These are phyloP conservation scores for Macaranga tanarius DNA, from an alignment of 441 rosid genomes.

Conservation along the genomic window DNA sequence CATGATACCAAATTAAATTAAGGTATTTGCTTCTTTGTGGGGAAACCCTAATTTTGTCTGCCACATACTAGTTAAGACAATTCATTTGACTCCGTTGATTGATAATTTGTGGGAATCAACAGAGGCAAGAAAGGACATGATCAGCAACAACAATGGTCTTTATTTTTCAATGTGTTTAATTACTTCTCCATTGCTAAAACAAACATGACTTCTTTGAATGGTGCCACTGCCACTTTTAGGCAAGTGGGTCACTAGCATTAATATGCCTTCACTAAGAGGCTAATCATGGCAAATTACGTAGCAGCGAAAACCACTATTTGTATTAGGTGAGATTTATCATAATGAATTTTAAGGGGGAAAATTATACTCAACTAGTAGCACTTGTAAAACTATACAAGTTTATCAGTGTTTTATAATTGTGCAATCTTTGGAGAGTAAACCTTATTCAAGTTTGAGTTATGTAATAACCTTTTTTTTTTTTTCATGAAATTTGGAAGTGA, in stretches of 20 bases:
- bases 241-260: constrained; percentile 24
- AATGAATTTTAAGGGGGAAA: background rate
- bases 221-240: constrained; percentile 24
- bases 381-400: no score
- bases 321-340: background rate
- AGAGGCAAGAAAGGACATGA: constrained; percentile 51
- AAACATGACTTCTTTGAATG: background rate
- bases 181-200: background rate
- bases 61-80: constrained; percentile 39
- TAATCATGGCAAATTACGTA: background rate
- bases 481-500: no score
- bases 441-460: no score
- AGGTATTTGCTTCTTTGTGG: constrained; percentile 32
- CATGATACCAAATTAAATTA: constrained; percentile 26
- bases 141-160: constrained; percentile 37
- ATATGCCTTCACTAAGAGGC: background rate
- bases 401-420: no score
- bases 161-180: constrained; percentile 20
- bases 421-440: no score
- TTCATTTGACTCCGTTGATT: constrained; percentile 28
- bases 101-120: constrained; percentile 54
- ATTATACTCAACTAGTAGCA: no score
- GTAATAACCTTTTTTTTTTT: no score
- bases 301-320: background rate
- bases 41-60: constrained; percentile 69